phyloP scores from a whole-genome alignment of 2,329 filamentous ascomycete species.

The Microcyclosporella mali region DNA sequence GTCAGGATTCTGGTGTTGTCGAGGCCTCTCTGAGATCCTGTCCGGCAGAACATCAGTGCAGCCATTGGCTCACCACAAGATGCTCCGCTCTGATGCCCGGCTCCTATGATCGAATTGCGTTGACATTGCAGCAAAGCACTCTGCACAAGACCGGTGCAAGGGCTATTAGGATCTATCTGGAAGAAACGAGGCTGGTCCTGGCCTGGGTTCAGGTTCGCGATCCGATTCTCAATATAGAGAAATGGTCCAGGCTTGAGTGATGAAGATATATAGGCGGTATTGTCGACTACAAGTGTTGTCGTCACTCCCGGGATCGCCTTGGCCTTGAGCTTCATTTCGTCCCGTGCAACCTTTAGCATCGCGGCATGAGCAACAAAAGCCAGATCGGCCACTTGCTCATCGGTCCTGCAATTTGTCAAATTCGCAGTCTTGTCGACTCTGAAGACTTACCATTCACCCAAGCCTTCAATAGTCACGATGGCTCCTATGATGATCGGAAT shows the following conservation, averaged over 20 bases:
- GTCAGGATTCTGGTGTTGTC: background rate
- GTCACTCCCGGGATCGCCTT: constrained; percentile 2
- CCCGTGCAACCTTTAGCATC: background rate
- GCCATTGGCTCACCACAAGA: background rate
- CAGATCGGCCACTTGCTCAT: constrained; percentile 3
- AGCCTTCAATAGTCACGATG: no score
- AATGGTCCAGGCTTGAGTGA: constrained; percentile 2
- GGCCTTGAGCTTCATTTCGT: background rate
- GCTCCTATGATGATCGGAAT: no score
- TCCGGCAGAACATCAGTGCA: background rate
- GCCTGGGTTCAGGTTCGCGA: background rate
- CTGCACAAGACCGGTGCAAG: background rate
- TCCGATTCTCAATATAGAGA: background rate
- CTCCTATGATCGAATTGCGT: background rate
- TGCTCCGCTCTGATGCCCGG: background rate
- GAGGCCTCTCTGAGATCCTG: background rate
- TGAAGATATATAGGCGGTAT: constrained; percentile 5
- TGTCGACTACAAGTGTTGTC: constrained; percentile 1
- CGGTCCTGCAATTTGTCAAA: background rate
- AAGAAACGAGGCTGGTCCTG: background rate
- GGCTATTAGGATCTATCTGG: background rate
- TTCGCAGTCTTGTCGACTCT: background rate
- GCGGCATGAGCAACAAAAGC: constrained; percentile 1
- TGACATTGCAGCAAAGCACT: background rate
- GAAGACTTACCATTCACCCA: background rate